Evolutionary conservation across 345 rosid species (phyloP).

Genomic region (Populus davidiana): DNA sequence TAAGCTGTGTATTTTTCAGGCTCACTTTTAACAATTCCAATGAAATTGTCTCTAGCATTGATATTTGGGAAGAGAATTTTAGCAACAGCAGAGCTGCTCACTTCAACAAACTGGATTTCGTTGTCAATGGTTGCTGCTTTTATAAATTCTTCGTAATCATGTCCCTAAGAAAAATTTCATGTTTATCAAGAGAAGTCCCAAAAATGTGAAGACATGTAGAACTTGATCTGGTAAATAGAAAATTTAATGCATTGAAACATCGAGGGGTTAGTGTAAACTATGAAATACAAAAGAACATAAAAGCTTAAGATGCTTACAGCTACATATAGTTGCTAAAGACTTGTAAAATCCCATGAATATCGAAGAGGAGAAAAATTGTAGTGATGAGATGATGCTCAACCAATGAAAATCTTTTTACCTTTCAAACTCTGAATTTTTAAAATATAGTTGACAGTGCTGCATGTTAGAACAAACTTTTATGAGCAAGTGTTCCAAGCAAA

Average conservation of each 20-base stretch:
- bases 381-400: background rate
- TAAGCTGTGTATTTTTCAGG: slow-evolving; percentile 65
- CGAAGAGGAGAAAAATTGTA: background rate
- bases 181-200: background rate
- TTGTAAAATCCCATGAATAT: background rate
- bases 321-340: background rate
- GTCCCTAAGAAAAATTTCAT: slow-evolving; percentile 44
- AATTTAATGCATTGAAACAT: background rate
- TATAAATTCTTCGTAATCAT: slow-evolving; percentile 57
- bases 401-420: background rate
- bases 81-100: slow-evolving; percentile 42
- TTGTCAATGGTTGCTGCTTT: slow-evolving; percentile 61
- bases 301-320: background rate
- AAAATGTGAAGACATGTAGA: background rate
- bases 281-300: background rate
- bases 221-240: background rate
- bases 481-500: background rate
- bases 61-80: slow-evolving; percentile 56
- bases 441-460: background rate
- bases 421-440: background rate
- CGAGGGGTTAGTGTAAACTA: background rate
- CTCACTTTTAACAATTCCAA: slow-evolving; percentile 78
- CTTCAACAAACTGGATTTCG: slow-evolving; percentile 73
- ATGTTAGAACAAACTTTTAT: too few relatives aligned
- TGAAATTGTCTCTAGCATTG: slow-evolving; percentile 34